A percentile compares a stretch with the other conserved stretches of the same genome.
phyloP scores from a whole-genome alignment of 352 stramenopile genomes.

The Pelagophyceae sp. region DNA sequence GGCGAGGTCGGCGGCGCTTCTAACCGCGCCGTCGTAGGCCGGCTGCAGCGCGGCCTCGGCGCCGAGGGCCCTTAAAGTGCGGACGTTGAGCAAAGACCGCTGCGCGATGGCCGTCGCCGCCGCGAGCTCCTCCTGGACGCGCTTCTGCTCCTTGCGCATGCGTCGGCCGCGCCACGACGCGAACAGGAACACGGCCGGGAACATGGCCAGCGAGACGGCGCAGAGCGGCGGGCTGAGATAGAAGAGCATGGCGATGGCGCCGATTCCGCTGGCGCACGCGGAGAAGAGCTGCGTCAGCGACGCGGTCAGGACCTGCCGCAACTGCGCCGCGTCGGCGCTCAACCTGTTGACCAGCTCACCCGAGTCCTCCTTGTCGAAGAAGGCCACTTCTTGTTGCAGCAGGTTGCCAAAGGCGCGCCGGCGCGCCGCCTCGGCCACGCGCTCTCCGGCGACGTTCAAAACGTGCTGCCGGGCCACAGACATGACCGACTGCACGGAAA shows the following conservation, averaged over 20 bases:
- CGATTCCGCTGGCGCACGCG: constrained; percentile 54
- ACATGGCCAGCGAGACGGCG: constrained; percentile 59
- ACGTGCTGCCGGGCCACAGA: background rate
- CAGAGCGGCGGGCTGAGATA: constrained; percentile 59
- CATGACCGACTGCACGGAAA: background rate
- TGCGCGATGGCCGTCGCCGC: constrained; percentile 65
- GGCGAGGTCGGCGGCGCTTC: constrained; percentile 41
- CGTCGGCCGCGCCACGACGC: constrained; percentile 60
- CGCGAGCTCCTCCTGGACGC: constrained; percentile 64
- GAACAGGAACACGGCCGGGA: constrained; percentile 58
- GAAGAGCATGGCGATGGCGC: constrained; percentile 66
- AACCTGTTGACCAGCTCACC: constrained; percentile 68
- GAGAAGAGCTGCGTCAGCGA: constrained; percentile 25
- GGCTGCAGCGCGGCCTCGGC: background rate
- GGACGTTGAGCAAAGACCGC: constrained; percentile 67
- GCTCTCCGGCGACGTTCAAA: background rate
- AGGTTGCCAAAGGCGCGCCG: background rate
- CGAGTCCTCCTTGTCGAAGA: constrained; percentile 65
- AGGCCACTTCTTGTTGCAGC: constrained; percentile 55
- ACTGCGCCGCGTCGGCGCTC: constrained; percentile 64
- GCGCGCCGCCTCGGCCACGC: background rate
- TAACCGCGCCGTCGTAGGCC: constrained; percentile 50
- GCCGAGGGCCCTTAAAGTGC: constrained; percentile 56
- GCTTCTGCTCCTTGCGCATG: constrained; percentile 55
- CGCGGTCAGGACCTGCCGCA: constrained; percentile 62